Percentiles rank a stretch among this genome's conserved stretches.
Conservation (phyloP, 352 stramenopile genomes). For the Pythium apleroticum region DNA sequence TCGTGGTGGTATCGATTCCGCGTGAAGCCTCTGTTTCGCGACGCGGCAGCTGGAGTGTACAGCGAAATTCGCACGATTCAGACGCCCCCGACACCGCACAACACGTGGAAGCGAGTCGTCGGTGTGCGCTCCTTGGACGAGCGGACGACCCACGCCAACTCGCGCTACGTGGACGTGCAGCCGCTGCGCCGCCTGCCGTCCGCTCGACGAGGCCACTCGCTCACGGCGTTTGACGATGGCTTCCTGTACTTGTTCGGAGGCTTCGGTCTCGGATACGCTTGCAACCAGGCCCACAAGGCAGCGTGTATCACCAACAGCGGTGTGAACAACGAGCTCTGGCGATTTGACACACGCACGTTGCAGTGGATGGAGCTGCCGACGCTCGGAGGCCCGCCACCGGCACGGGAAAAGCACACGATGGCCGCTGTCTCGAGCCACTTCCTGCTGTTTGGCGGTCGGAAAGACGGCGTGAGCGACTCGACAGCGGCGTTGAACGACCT, state of each 20-base stretch:
- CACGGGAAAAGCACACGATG: conserved; percentile 65
- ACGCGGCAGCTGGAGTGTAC: conserved; percentile 33
- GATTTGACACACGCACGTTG: conserved; percentile 50
- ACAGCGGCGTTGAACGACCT: conserved; percentile 50
- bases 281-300: conserved; percentile 44
- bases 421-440: conserved; percentile 42
- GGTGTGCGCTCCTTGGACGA: conserved; percentile 36
- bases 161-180: conserved; percentile 30
- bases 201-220: conserved; percentile 56
- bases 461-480: conserved; percentile 27
- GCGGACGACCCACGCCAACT: conserved; percentile 33
- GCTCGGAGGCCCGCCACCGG: conserved; percentile 21
- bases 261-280: conserved; percentile 53
- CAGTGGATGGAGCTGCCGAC: conserved; percentile 49
- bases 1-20: conserved; percentile 53
- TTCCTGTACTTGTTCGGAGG: conserved; percentile 71
- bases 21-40: conserved; percentile 46
- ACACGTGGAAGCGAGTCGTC: conserved; percentile 41
- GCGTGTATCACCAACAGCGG: conserved; percentile 37
- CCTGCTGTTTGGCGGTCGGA: conserved; percentile 60
- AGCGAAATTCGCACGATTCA: conserved; percentile 35
- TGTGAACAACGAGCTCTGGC: conserved; percentile 74
- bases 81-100: conserved; percentile 35
- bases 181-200: conserved; percentile 46
- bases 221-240: conserved; percentile 43